Conservation (phyloP, 352 stramenopile genomes). For the Phytophthora cryptogea region DNA sequence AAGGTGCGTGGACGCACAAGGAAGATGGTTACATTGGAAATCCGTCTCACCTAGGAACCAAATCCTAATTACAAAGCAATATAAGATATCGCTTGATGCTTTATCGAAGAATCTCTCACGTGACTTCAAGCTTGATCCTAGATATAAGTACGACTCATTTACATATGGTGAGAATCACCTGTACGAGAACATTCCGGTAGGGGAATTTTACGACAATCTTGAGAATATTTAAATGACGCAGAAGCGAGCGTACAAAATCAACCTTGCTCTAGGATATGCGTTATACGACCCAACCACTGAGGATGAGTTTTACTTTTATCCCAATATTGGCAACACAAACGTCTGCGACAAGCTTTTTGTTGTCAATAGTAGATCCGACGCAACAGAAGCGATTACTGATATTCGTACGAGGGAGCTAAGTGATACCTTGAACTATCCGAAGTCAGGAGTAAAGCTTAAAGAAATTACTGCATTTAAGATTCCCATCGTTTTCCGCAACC, state of each 20-base stretch:
- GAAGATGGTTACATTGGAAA: slow-evolving; percentile 5
- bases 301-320: slow-evolving; percentile 6
- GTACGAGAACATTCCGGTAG: slow-evolving; percentile 5
- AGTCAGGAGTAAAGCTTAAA: slow-evolving; percentile 6
- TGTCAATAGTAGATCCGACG: slow-evolving; percentile 12
- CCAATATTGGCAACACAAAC: slow-evolving; percentile 3
- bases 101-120: slow-evolving; percentile 3
- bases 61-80: neutral
- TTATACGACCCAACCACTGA: slow-evolving; percentile 3
- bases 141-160: neutral
- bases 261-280: slow-evolving; percentile 21
- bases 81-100: neutral
- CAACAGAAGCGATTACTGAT: neutral
- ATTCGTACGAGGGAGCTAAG: slow-evolving; percentile 8
- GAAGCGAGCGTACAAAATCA: slow-evolving; percentile 19
- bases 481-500: slow-evolving; percentile 16
- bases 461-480: slow-evolving; percentile 13
- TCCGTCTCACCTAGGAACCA: neutral
- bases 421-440: slow-evolving; percentile 4
- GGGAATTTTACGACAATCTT: slow-evolving; percentile 14
- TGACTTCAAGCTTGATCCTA: neutral
- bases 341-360: slow-evolving; percentile 14
- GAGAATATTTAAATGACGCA: slow-evolving; percentile 11
- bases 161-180: slow-evolving; percentile 6
- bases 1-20: slow-evolving; percentile 1